phyloP scores from a whole-genome alignment of 257 asterid species.

The Cordia subcordata region DNA sequence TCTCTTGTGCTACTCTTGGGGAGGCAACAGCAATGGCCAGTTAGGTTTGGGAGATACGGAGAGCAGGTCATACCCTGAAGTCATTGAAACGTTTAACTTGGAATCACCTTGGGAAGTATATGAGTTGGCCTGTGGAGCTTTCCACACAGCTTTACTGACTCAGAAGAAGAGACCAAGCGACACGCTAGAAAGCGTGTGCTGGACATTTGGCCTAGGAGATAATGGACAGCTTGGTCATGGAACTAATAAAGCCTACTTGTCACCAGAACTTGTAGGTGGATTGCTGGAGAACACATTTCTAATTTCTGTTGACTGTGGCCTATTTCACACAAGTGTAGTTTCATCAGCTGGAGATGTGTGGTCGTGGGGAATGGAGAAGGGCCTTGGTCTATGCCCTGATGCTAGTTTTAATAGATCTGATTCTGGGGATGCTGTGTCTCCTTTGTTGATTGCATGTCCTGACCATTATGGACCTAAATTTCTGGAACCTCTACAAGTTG shows the following conservation, averaged over 20 bases:
- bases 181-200: constrained; percentile 58
- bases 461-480: constrained; percentile 37
- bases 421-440: constrained; percentile 79
- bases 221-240: constrained; percentile 97
- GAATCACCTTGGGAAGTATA: constrained; percentile 67
- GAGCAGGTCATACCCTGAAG: constrained; percentile 54
- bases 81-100: constrained; percentile 40
- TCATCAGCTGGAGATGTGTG: constrained; percentile 82
- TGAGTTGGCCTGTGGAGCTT: constrained; percentile 80
- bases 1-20: constrained; percentile 84
- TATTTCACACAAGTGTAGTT: constrained; percentile 76
- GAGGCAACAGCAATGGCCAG: constrained; percentile 78
- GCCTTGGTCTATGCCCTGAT: constrained; percentile 85
- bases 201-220: constrained; percentile 89
- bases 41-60: constrained; percentile 80
- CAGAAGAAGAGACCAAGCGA: constrained; percentile 47
- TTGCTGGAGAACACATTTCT: constrained; percentile 49
- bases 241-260: constrained; percentile 40
- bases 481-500: constrained; percentile 56
- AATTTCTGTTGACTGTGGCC: constrained; percentile 73
- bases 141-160: constrained; percentile 71
- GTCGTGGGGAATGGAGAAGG: constrained; percentile 99
- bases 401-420: constrained; percentile 63
- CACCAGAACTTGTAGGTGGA: constrained; percentile 55
- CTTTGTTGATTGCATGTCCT: constrained; percentile 37